Evolutionary conservation across 2,329 filamentous ascomycete genomes (phyloP).

Genomic region (Cytospora chrysosperma): DNA sequence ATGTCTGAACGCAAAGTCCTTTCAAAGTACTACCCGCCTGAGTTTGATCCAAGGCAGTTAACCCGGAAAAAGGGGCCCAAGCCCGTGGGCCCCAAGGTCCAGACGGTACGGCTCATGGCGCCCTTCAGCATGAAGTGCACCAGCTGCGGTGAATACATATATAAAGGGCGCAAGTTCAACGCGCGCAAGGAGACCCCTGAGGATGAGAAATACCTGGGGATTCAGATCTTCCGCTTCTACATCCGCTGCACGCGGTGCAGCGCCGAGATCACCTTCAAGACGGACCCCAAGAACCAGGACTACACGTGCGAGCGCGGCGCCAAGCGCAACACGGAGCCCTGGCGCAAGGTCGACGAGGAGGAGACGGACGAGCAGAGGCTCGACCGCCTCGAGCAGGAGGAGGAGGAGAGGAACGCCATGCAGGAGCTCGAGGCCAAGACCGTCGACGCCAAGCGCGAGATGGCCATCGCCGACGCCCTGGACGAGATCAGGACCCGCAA

Average conservation of each 20-base stretch:
- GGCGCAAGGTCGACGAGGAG: slow-evolving; percentile 72
- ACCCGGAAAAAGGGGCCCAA: slow-evolving; percentile 68
- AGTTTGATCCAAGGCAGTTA: slow-evolving; percentile 88
- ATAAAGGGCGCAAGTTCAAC: slow-evolving; percentile 94
- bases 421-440: slow-evolving; percentile 93
- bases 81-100: slow-evolving; percentile 72
- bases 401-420: slow-evolving; percentile 86
- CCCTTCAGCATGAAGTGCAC: slow-evolving; percentile 78
- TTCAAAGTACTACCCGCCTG: slow-evolving; percentile 64
- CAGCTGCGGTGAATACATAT: slow-evolving; percentile 62
- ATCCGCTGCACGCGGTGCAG: slow-evolving; percentile 86
- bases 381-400: slow-evolving; percentile 72
- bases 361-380: slow-evolving; percentile 78
- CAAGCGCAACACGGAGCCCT: slow-evolving; percentile 90
- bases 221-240: slow-evolving; percentile 87
- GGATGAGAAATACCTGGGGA: slow-evolving; percentile 84
- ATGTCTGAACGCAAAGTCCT: slow-evolving; percentile 90
- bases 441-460: slow-evolving; percentile 86
- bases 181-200: slow-evolving; percentile 86
- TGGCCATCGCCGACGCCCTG: slow-evolving; percentile 92
- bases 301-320: slow-evolving; percentile 73
- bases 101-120: slow-evolving; percentile 87
- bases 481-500: slow-evolving; percentile 94
- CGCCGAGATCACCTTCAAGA: slow-evolving; percentile 87
- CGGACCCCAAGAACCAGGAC: slow-evolving; percentile 93